Percentiles rank a stretch among this genome's conserved stretches.
These are phyloP conservation scores for Boletus tylopilopsis DNA, from an alignment of 768 basidiomycete species.

Conservation along the genomic window DNA sequence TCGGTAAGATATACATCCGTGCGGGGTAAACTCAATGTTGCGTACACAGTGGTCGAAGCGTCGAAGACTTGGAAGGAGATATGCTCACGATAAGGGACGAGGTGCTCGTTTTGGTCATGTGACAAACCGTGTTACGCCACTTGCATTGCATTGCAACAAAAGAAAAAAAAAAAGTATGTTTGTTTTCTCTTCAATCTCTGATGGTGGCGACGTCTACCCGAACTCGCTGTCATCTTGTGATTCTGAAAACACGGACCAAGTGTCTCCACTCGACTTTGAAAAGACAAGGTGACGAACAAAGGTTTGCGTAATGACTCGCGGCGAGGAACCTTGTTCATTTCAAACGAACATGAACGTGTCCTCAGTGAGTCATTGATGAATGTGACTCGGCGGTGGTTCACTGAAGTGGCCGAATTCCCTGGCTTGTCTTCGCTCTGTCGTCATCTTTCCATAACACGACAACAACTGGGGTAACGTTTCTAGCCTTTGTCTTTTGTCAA, in stretches of 20 bases:
- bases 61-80: neutral
- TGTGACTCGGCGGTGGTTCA: neutral
- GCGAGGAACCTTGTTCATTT: slow-evolving; percentile 2
- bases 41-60: neutral
- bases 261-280: slow-evolving; percentile 10
- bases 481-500: neutral
- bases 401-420: neutral
- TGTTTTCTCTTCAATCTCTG: neutral
- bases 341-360: neutral
- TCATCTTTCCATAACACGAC: slow-evolving; percentile 15
- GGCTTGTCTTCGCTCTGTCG: slow-evolving; percentile 7
- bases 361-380: no score
- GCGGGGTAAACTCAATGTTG: neutral
- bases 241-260: neutral
- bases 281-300: slow-evolving; percentile 3
- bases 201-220: slow-evolving; percentile 2
- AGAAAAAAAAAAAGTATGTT: neutral
- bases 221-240: neutral
- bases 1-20: slow-evolving; percentile 68
- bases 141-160: no score
- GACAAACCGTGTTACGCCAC: slow-evolving; percentile 5
- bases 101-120: slow-evolving; percentile 5
- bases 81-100: slow-evolving; percentile 10
- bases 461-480: slow-evolving; percentile 6
- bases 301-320: neutral